Evolutionary conservation across 192 early-diverging fungal species (phyloP).

Genomic region (Lobulomyces angularis): DNA sequence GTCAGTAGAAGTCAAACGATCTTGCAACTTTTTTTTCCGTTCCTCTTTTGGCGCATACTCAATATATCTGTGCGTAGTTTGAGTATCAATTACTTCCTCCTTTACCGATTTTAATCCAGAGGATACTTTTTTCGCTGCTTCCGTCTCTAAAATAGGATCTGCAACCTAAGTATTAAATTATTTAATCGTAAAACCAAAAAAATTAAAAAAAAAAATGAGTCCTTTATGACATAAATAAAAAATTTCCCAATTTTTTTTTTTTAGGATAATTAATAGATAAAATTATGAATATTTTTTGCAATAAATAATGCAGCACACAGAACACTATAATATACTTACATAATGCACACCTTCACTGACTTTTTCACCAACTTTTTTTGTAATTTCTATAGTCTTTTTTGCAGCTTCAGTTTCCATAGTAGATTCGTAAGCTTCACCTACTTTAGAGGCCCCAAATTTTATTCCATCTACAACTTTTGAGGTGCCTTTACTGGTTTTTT

Average conservation of each 20-base stretch:
- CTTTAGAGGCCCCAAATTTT: conserved; percentile 53
- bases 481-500: conserved; percentile 16
- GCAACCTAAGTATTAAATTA: conserved; percentile 24
- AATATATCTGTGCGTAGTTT: conserved; percentile 16
- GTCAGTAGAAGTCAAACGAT: conserved; percentile 14
- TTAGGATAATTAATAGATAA: no score
- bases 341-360: conserved; percentile 22
- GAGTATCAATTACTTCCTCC: conserved; percentile 19
- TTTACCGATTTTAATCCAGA: conserved; percentile 26
- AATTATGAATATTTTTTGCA: not conserved
- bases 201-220: no score
- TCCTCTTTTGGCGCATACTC: conserved; percentile 32
- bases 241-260: no score
- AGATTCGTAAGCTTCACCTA: conserved; percentile 31
- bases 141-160: conserved; percentile 37
- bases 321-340: no score
- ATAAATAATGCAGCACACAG: not conserved
- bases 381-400: conserved; percentile 60
- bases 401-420: conserved; percentile 45
- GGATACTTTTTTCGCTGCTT: conserved; percentile 34
- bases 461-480: conserved; percentile 54
- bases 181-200: not conserved
- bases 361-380: conserved; percentile 20
- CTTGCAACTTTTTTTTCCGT: not conserved
- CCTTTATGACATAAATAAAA: no score